Percentiles rank a stretch among this genome's conserved stretches.
phyloP scores from a whole-genome alignment of 192 early-diverging fungal genomes.

The Linnemannia schmuckeri region DNA sequence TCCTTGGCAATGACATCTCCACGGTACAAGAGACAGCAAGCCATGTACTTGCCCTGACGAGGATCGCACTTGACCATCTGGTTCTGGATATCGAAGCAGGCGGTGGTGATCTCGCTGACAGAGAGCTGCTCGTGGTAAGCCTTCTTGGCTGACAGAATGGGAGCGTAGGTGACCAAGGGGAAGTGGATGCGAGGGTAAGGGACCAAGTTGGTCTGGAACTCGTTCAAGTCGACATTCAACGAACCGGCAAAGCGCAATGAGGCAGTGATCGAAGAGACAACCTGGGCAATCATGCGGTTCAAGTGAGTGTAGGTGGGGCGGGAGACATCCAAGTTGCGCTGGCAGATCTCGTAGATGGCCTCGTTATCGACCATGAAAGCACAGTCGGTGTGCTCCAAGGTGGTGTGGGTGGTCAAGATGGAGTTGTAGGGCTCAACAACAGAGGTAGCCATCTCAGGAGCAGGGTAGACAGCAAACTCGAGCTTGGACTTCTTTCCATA shows the following conservation, averaged over 20 bases:
- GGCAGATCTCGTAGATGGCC: slow-evolving; percentile 99
- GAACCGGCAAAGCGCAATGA: slow-evolving; percentile 99
- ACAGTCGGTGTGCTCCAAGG: slow-evolving; percentile 98
- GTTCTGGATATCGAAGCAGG: slow-evolving; percentile 98
- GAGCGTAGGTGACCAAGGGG: slow-evolving; percentile 98
- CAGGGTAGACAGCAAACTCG: slow-evolving; percentile 99
- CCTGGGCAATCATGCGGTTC: slow-evolving; percentile 98
- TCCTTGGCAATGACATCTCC: slow-evolving; percentile 99
- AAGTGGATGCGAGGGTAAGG: slow-evolving; percentile 99
- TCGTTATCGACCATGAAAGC: slow-evolving; percentile 99
- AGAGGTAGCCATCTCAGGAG: slow-evolving; percentile 96
- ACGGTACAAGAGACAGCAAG: slow-evolving; percentile 99
- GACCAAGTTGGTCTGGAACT: slow-evolving; percentile 99
- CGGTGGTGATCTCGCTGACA: slow-evolving; percentile 95
- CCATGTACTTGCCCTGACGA: slow-evolving; percentile 99
- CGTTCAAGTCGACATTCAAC: slow-evolving; percentile 98
- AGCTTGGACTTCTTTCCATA: slow-evolving; percentile 99
- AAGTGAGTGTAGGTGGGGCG: slow-evolving; percentile 98
- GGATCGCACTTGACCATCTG: slow-evolving; percentile 99
- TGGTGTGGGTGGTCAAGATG: slow-evolving; percentile 99
- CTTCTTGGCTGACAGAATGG: slow-evolving; percentile 94
- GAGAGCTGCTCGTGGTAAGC: slow-evolving; percentile 97
- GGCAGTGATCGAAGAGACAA: slow-evolving; percentile 99
- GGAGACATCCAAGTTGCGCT: slow-evolving; percentile 96
- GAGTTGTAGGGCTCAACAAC: slow-evolving; percentile 99